These are phyloP conservation scores for Colletotrichum tropicicola DNA, from an alignment of 2,329 filamentous ascomycete species.

Conservation along the genomic window DNA sequence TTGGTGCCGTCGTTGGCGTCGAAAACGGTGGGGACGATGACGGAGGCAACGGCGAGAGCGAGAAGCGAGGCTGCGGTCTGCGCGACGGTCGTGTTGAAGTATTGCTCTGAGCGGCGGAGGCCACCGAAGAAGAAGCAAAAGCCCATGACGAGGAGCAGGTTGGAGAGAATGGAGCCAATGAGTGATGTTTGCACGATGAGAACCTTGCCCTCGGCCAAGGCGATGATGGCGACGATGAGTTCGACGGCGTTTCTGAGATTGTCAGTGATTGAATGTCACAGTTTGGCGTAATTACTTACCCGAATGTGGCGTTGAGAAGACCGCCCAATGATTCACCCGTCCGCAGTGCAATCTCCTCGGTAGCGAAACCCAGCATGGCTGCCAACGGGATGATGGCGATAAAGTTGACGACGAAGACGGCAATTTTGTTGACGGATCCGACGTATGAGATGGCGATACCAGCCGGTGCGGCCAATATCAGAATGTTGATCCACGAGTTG, in stretches of 20 bases:
- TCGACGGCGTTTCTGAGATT: conserved; percentile 77
- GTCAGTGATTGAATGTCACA: conserved; percentile 12
- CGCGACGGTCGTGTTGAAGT: conserved; percentile 91
- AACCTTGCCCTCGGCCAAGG: conserved; percentile 77
- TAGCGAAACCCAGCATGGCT: conserved; percentile 85
- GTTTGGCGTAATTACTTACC: conserved; percentile 45
- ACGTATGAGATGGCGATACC: conserved; percentile 81
- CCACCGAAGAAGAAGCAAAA: conserved; percentile 94
- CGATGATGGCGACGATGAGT: conserved; percentile 88
- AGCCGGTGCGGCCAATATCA: conserved; percentile 80
- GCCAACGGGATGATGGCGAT: conserved; percentile 92
- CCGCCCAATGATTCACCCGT: conserved; percentile 89
- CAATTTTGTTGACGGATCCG: conserved; percentile 61
- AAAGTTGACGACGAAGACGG: conserved; percentile 90
- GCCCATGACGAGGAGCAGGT: conserved; percentile 86
- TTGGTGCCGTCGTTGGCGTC: conserved; percentile 58
- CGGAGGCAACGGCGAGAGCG: conserved; percentile 78
- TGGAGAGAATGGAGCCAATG: conserved; percentile 91
- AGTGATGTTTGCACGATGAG: conserved; percentile 92
- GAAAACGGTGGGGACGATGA: conserved; percentile 93
- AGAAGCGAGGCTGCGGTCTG: conserved; percentile 88
- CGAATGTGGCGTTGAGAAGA: conserved; percentile 89
- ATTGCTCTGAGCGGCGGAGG: conserved; percentile 80
- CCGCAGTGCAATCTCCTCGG: conserved; percentile 86
- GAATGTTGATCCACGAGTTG: conserved; percentile 86